A percentile compares a stretch with the other conserved stretches of the same genome.
Conservation (phyloP, 805 yeast genomes). For the Starmerella asiatica region DNA sequence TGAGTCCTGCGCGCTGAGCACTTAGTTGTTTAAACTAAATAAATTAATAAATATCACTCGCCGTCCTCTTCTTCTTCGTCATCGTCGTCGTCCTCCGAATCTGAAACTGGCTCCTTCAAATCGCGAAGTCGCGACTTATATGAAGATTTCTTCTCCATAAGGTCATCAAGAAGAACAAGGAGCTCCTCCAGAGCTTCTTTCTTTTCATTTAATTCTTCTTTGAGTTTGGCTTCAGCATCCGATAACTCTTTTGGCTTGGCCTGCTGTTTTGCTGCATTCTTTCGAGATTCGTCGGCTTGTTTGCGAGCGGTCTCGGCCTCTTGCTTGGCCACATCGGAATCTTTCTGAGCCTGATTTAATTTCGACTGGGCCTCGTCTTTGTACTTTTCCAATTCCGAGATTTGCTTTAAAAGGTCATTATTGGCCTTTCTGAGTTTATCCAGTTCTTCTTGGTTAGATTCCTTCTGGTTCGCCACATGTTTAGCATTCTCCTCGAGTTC, state of each 20-base stretch:
- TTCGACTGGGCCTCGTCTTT: neutral
- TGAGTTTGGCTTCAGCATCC: neutral
- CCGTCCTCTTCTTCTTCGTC: constrained; percentile 42
- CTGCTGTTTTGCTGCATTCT: neutral
- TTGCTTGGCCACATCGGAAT: neutral
- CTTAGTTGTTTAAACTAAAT: neutral
- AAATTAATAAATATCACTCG: neutral
- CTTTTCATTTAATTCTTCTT: constrained; percentile 14
- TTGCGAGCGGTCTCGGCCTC: constrained; percentile 1
- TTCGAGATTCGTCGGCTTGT: neutral
- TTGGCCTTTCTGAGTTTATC: constrained; percentile 3
- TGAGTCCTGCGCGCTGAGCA: constrained; percentile 7
- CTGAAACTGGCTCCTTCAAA: constrained; percentile 53
- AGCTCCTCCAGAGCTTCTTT: constrained; percentile 56
- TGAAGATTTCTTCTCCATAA: constrained; percentile 52
- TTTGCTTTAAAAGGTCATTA: constrained; percentile 5
- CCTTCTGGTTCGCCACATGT: neutral
- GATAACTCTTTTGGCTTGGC: neutral
- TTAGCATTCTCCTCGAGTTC: constrained; percentile 1
- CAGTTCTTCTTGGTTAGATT: neutral
- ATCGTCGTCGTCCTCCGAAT: constrained; percentile 55
- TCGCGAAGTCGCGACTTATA: constrained; percentile 41
- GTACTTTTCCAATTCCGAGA: neutral
- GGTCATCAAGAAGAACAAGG: constrained; percentile 59
- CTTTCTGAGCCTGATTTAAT: neutral